Conservation (phyloP, 257 asterid species). For the Przewalskia tangutica region DNA sequence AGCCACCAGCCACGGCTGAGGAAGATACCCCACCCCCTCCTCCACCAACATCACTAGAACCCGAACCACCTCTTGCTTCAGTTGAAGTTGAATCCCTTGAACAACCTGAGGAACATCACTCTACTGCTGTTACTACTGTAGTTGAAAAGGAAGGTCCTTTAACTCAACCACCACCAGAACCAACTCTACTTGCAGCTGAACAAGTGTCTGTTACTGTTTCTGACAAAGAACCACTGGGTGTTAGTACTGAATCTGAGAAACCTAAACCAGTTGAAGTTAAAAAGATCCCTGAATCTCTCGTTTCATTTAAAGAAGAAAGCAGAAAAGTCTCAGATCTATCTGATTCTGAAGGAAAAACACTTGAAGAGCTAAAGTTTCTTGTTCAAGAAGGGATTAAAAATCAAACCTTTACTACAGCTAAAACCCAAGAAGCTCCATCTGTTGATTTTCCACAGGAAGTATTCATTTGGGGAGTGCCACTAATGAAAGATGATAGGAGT, state of each 20-base stretch:
- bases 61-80: constrained; percentile 52
- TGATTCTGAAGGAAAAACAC: constrained; percentile 32
- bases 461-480: constrained; percentile 74
- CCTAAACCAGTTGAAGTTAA: constrained; percentile 19
- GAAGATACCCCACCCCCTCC: constrained; percentile 6
- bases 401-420: constrained; percentile 14
- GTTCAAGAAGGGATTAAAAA: constrained; percentile 36
- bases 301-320: constrained; percentile 75
- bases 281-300: constrained; percentile 36
- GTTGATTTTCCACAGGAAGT: constrained; percentile 25
- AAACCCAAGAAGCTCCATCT: not conserved
- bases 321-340: constrained; percentile 65
- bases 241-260: constrained; percentile 12
- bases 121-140: constrained; percentile 21
- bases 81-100: constrained; percentile 16
- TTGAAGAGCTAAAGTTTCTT: constrained; percentile 41
- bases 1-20: constrained; percentile 17
- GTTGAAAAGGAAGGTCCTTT: constrained; percentile 42
- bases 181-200: constrained; percentile 14
- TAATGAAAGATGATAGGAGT: constrained; percentile 54
- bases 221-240: constrained; percentile 23
- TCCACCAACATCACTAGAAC: constrained; percentile 7
- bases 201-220: constrained; percentile 27
- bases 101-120: constrained; percentile 21
- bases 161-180: constrained; percentile 13